Evolutionary conservation across 1,284 basidiomycete species (phyloP).

Genomic region (Pseudozyma pruni): DNA sequence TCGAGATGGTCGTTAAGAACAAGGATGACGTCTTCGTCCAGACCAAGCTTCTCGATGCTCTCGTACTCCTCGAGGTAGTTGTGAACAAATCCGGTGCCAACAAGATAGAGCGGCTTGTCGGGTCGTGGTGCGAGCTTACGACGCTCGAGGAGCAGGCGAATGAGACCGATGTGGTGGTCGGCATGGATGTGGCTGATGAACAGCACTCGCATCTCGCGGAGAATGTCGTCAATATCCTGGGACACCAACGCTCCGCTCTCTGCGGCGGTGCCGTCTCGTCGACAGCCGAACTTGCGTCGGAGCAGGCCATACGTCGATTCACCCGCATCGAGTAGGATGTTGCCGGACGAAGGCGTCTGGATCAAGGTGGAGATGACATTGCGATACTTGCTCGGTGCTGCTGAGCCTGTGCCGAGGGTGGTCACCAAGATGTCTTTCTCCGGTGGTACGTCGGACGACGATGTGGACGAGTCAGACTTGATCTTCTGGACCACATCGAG

Average conservation of each 20-base stretch:
- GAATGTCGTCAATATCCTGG: conserved; percentile 49
- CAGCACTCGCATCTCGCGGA: conserved; percentile 80
- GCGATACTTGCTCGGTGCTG: conserved; percentile 74
- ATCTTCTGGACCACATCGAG: conserved; percentile 48
- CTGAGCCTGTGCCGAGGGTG: conserved; percentile 88
- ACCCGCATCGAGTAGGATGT: conserved; percentile 84
- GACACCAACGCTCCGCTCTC: conserved; percentile 16
- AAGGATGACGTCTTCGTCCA: conserved; percentile 71
- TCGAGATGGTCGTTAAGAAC: conserved; percentile 53
- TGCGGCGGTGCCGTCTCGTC: conserved; percentile 27
- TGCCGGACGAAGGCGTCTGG: conserved; percentile 53
- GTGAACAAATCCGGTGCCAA: conserved; percentile 74
- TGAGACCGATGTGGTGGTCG: conserved; percentile 89
- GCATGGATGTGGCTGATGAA: conserved; percentile 91
- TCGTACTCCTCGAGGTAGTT: conserved; percentile 76
- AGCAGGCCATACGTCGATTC: conserved; percentile 94
- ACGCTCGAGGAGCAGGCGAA: conserved; percentile 79
- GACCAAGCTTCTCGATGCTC: conserved; percentile 76
- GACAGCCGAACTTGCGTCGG: conserved; percentile 77
- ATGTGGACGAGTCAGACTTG: conserved; percentile 3
- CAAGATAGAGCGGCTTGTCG: conserved; percentile 74
- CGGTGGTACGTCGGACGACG: neutral
- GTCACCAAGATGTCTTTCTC: conserved; percentile 75
- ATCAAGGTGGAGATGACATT: conserved; percentile 65
- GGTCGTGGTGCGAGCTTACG: conserved; percentile 71